Conservation (phyloP, 345 rosid genomes). For the Conringia planisiliqua region DNA sequence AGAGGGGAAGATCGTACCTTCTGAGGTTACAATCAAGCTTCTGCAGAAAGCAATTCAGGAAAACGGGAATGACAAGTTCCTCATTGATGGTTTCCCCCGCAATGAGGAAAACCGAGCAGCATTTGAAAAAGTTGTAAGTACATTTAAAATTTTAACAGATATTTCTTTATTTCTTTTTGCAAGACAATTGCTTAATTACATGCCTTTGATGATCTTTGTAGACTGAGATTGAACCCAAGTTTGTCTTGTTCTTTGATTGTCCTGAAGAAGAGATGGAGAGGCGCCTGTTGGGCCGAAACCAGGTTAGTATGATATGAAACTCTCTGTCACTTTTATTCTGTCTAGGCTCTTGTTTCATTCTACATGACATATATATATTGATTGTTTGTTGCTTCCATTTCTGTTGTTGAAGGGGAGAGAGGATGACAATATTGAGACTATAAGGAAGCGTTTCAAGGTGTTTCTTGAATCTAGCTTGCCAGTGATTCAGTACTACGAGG, state of each 20-base stretch:
- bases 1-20: constrained; percentile 66
- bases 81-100: constrained; percentile 90
- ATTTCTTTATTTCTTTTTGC: not conserved
- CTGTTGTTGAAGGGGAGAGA: constrained; percentile 57
- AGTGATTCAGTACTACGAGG: constrained; percentile 51
- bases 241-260: constrained; percentile 52
- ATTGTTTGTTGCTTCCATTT: constrained; percentile 5
- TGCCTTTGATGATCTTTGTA: constrained; percentile 21
- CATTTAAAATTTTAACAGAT: not conserved
- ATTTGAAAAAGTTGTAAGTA: constrained; percentile 70
- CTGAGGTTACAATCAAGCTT: constrained; percentile 86
- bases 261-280: constrained; percentile 62
- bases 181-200: not conserved
- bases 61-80: constrained; percentile 57
- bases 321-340: not conserved
- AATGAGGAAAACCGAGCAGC: constrained; percentile 87
- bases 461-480: constrained; percentile 69
- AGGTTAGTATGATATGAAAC: constrained; percentile 41
- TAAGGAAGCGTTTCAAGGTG: constrained; percentile 69
- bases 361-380: not conserved
- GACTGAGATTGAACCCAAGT: constrained; percentile 48
- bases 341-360: not conserved
- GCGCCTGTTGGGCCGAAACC: constrained; percentile 66
- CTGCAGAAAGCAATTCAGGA: constrained; percentile 65
- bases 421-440: constrained; percentile 75